Evolutionary conservation across 2,329 filamentous ascomycete species (phyloP).

Genomic region (Tetracladium maxilliforme): DNA sequence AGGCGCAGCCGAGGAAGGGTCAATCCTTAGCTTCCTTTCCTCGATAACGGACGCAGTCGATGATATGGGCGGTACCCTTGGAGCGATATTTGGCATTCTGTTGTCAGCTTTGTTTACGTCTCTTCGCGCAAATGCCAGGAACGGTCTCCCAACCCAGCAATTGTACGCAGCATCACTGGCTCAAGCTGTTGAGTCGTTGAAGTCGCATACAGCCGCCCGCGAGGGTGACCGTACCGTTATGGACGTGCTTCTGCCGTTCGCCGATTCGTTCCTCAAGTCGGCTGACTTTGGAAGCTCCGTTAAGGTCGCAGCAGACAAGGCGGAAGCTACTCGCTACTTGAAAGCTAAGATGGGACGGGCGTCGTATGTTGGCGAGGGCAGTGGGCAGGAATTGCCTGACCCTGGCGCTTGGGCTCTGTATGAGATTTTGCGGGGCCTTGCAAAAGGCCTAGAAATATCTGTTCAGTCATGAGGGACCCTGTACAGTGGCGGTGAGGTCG

Average conservation of each 20-base stretch:
- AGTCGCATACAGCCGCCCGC: no score
- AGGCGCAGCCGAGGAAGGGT: conserved; percentile 14
- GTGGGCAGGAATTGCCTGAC: conserved; percentile 1
- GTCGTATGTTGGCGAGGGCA: no score
- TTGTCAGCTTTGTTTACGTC: conserved; percentile 10
- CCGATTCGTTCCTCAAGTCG: no score
- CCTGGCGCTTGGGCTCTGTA: conserved; percentile 1
- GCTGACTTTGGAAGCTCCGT: no score
- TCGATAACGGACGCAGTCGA: conserved; percentile 16
- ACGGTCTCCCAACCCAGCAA: not conserved
- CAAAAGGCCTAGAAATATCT: no score
- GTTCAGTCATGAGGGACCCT: no score
- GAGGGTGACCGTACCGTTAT: no score
- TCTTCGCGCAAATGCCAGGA: conserved; percentile 4
- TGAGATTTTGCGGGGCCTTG: conserved; percentile 1
- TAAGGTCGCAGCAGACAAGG: no score
- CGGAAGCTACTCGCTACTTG: no score
- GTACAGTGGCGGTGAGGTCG: no score
- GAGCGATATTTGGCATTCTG: conserved; percentile 16
- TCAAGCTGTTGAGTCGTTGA: not conserved
- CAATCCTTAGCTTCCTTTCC: conserved; percentile 14
- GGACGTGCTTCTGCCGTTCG: no score
- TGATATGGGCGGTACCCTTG: conserved; percentile 20
- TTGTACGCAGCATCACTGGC: not conserved
- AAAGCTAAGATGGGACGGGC: no score